Base-by-base conservation (phyloP, 2,329 filamentous ascomycete species). In the Trichoderma sp. region DNA sequence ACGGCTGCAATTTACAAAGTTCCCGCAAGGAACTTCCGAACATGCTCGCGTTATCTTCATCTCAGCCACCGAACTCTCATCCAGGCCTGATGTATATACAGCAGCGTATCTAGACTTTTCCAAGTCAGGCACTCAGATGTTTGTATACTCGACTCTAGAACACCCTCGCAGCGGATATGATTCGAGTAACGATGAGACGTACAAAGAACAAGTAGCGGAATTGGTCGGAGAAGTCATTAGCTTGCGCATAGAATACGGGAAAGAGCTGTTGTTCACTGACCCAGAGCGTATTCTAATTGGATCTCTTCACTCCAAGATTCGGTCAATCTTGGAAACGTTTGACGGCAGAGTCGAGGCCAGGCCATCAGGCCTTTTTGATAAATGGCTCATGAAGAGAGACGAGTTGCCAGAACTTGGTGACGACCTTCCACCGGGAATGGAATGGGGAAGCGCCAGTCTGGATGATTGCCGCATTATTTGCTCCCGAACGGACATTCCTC, bases 31-130 rank as follows among this genome's bases (percentile, higher is more conserved):
- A 37, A 81, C 81, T 26, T 85, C 77, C 43, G 78, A 77, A 72
- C 79, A 77, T 72, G 81, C 79, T 6, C 85, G 75, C 67, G 78
- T 85, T 8, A 72, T 87, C 18, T 76, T 82, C 55, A 78, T 77
- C 14, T 77, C 77, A 0, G 71, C 72, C 2, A 58, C 59, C 2
- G 51, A 66, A 2, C 8, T 71, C 1, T 56, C 70, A 2, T 3
- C 69, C 2, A 26, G 56, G 0, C 65, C 73, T 0, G 34, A 55
- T 7, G 66, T 24, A 14, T 89, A 91, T 74, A 83, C 84, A 0
- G 85, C 85, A 0, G 87, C 86, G 0, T 91, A 89, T 74, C 75
- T 90, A 6, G 90, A 92, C 76, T 81, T 89, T 24, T 84, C 84
- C 4, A 82, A 82, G 66, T 82, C 87, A 0, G 89, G 91, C 75